Conservation (phyloP, 31 red algal genomes). For the Asparagopsis taxiformis region DNA sequence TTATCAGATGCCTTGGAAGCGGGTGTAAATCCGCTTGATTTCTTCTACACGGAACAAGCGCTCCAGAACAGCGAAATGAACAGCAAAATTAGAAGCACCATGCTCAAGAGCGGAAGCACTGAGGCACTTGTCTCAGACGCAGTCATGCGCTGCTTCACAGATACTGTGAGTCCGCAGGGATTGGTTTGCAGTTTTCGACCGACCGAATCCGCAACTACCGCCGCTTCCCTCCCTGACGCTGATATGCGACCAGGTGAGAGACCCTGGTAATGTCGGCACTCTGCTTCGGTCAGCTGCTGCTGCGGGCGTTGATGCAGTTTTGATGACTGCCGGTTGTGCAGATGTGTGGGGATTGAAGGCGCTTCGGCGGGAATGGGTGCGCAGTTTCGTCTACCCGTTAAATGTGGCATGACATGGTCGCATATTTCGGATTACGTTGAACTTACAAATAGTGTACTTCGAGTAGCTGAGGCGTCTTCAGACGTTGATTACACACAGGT, state of each 20-base stretch:
- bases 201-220: slow-evolving; percentile 1
- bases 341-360: slow-evolving; percentile 89
- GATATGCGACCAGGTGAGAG: slow-evolving; percentile 71
- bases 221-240: slow-evolving; percentile 37
- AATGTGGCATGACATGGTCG: slow-evolving; percentile 30
- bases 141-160: slow-evolving; percentile 42
- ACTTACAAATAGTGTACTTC: slow-evolving; percentile 1
- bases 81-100: neutral
- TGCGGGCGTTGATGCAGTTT: slow-evolving; percentile 58
- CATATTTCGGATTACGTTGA: slow-evolving; percentile 24
- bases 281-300: slow-evolving; percentile 88
- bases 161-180: slow-evolving; percentile 57
- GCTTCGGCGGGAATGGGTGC: slow-evolving; percentile 95
- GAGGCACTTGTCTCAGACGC: slow-evolving; percentile 22
- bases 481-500: slow-evolving; percentile 23
- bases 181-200: slow-evolving; percentile 53
- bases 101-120: neutral
- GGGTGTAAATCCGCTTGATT: slow-evolving; percentile 19
- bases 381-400: slow-evolving; percentile 76
- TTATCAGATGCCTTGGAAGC: slow-evolving; percentile 37
- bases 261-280: slow-evolving; percentile 96
- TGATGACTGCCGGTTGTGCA: slow-evolving; percentile 57
- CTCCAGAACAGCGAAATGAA: slow-evolving; percentile 13
- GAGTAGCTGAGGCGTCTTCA: slow-evolving; percentile 34
- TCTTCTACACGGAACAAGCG: slow-evolving; percentile 37